Percentiles rank a stretch among this genome's conserved stretches.
phyloP scores from a whole-genome alignment of 140 eudicot genomes.

The Ambrosia hybrid region DNA sequence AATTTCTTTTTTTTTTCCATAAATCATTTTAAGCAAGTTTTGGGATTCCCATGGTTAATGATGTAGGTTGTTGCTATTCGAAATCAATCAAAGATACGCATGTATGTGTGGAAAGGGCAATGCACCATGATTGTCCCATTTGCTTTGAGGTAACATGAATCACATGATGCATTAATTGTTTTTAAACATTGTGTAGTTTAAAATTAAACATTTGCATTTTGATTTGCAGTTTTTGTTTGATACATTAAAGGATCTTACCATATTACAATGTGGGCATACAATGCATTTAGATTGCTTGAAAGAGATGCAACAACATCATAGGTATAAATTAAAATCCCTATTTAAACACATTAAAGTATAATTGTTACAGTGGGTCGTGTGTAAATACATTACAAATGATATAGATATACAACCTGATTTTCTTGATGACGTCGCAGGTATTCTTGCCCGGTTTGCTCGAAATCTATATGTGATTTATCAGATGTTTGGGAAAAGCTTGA shows the following conservation, averaged over 20 bases:
- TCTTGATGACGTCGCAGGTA: slow-evolving; percentile 27
- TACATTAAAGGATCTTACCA: slow-evolving; percentile 55
- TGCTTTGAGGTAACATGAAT: slow-evolving; percentile 58
- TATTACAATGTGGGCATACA: slow-evolving; percentile 65
- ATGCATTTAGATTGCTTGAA: slow-evolving; percentile 57
- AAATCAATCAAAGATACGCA: slow-evolving; percentile 58
- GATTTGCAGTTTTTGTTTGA: slow-evolving; percentile 59
- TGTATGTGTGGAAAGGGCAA: slow-evolving; percentile 65
- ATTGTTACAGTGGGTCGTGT: neutral
- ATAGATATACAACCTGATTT: neutral
- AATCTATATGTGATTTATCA: slow-evolving; percentile 39
- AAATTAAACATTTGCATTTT: slow-evolving; percentile 13
- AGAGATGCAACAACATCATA: slow-evolving; percentile 55
- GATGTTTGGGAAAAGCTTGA: slow-evolving; percentile 40
- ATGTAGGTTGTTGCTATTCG: slow-evolving; percentile 73
- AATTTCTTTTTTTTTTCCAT: neutral
- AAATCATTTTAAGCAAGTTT: neutral
- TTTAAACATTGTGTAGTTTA: neutral
- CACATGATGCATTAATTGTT: neutral
- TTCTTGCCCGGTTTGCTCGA: slow-evolving; percentile 49
- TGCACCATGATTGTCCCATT: slow-evolving; percentile 84
- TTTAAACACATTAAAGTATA: neutral
- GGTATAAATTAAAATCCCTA: slow-evolving; percentile 31
- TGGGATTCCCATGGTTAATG: neutral
- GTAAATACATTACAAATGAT: neutral